A percentile compares a stretch with the other conserved stretches of the same genome.
These are phyloP conservation scores for Xylaria longipes DNA, from an alignment of 495 filamentous ascomycete species.

Conservation along the genomic window DNA sequence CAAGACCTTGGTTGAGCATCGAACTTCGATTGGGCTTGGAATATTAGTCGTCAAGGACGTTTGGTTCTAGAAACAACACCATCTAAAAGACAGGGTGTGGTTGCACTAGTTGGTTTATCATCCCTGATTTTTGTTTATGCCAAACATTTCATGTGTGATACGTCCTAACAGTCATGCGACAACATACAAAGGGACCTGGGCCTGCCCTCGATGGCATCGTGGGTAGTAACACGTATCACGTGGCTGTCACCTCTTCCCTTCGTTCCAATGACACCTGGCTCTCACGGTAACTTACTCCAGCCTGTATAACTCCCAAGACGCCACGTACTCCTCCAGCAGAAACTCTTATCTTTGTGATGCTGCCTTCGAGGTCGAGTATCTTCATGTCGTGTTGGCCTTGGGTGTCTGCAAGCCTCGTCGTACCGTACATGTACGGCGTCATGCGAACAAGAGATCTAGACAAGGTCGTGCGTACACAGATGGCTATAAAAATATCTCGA, in stretches of 20 bases:
- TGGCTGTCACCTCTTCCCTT: slow-evolving; percentile 4
- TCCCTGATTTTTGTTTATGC: not conserved
- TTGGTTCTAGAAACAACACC: not conserved
- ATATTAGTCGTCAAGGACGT: not conserved
- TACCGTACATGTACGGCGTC: slow-evolving; percentile 1
- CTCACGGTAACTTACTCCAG: not conserved
- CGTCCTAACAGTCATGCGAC: not conserved
- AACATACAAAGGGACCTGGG: not conserved
- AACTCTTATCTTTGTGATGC: not conserved
- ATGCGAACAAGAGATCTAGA: not conserved
- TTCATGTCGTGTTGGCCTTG: slow-evolving; percentile 8
- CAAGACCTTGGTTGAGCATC: not conserved
- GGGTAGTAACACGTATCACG: slow-evolving; percentile 2
- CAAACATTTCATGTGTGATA: slow-evolving; percentile 6
- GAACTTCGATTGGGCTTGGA: not conserved
- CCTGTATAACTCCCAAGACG: slow-evolving; percentile 13
- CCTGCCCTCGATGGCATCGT: not conserved
- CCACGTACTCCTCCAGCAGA: not conserved
- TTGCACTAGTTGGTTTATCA: slow-evolving; percentile 1
- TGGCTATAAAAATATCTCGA: not conserved
- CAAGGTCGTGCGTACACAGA: not conserved
- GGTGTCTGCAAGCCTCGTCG: slow-evolving; percentile 2
- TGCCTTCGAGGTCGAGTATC: not conserved
- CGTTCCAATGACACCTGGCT: slow-evolving; percentile 15
- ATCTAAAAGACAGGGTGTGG: slow-evolving; percentile 2